phyloP scores from a whole-genome alignment of 495 filamentous ascomycete genomes.

The Glutinoglossum americanum region DNA sequence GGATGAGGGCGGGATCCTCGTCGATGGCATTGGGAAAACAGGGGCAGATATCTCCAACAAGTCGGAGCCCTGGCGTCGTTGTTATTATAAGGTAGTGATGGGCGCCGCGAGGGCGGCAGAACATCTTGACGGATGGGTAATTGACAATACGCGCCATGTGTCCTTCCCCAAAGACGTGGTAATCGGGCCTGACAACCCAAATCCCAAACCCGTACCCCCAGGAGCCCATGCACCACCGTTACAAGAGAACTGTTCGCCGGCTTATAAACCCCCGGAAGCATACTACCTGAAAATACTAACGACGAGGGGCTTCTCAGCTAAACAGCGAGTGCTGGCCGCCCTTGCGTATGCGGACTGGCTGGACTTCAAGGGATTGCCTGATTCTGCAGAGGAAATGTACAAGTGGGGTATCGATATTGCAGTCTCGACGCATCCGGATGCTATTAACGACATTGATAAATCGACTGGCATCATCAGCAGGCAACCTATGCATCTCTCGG shows the following conservation, averaged over 20 bases:
- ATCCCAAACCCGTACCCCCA: conserved; percentile 46
- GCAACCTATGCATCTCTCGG: conserved; percentile 24
- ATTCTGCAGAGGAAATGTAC: conserved; percentile 45
- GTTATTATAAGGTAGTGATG: conserved; percentile 67
- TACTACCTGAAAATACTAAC: conserved; percentile 63
- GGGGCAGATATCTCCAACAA: conserved; percentile 53
- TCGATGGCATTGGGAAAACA: conserved; percentile 31
- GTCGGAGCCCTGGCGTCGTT: conserved; percentile 57
- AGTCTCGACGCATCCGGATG: conserved; percentile 20
- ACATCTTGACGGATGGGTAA: conserved; percentile 54
- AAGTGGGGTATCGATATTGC: conserved; percentile 52
- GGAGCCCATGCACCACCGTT: conserved; percentile 32
- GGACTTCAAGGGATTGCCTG: conserved; percentile 44
- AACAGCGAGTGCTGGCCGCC: conserved; percentile 57
- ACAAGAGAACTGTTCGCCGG: conserved; percentile 48
- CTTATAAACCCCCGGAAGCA: conserved; percentile 40
- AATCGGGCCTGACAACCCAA: conserved; percentile 62
- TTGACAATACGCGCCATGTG: conserved; percentile 39
- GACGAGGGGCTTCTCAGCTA: conserved; percentile 47
- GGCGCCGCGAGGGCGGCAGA: conserved; percentile 53
- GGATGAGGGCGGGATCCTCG: conserved; percentile 31
- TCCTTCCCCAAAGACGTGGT: conserved; percentile 48
- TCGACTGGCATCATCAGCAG: conserved; percentile 20
- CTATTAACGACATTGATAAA: conserved; percentile 32
- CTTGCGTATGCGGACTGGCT: conserved; percentile 67